A percentile compares a stretch with the other conserved stretches of the same genome.
Evolutionary conservation across 192 early-diverging fungal genomes (phyloP).

Genomic region (Coemansia sp.): DNA sequence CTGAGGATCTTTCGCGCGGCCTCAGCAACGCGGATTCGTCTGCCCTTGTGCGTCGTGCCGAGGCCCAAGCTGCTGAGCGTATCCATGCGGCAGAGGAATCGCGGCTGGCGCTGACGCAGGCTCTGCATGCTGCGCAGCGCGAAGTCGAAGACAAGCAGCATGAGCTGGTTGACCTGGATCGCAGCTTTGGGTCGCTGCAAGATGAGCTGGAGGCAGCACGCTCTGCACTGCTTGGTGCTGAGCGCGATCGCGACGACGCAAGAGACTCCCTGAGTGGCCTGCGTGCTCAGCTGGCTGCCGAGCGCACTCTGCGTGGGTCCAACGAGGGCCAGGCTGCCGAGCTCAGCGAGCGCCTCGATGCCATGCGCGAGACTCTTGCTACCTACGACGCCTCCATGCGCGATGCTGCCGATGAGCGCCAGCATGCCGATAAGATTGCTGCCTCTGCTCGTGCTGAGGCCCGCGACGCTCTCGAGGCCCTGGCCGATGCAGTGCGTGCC

Average conservation of each 20-base stretch:
- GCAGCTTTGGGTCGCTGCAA: slow-evolving; percentile 51
- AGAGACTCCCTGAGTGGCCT: slow-evolving; percentile 28
- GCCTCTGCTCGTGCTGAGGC: slow-evolving; percentile 61
- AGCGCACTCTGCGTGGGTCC: slow-evolving; percentile 41
- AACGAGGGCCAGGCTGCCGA: slow-evolving; percentile 48
- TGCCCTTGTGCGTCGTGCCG: slow-evolving; percentile 26
- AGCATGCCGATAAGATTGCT: slow-evolving; percentile 77
- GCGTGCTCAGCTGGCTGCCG: slow-evolving; percentile 32
- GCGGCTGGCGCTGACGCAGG: slow-evolving; percentile 71
- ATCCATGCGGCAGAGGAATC: slow-evolving; percentile 80
- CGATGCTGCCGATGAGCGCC: slow-evolving; percentile 62
- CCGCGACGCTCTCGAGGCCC: slow-evolving; percentile 65
- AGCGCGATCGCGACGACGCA: slow-evolving; percentile 49
- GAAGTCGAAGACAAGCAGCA: slow-evolving; percentile 78
- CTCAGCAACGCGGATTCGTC: slow-evolving; percentile 49
- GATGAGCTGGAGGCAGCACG: slow-evolving; percentile 44
- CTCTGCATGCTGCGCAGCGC: slow-evolving; percentile 70
- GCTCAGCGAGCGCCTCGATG: slow-evolving; percentile 33
- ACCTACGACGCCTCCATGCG: slow-evolving; percentile 61
- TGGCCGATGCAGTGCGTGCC: slow-evolving; percentile 63
- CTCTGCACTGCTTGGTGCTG: slow-evolving; percentile 27
- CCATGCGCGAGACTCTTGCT: slow-evolving; percentile 52
- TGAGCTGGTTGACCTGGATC: slow-evolving; percentile 56
- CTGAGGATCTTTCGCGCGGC: slow-evolving; percentile 55
- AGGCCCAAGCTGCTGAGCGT: slow-evolving; percentile 68